Conservation (phyloP, 352 stramenopile genomes). For the Pythium monospermum region DNA sequence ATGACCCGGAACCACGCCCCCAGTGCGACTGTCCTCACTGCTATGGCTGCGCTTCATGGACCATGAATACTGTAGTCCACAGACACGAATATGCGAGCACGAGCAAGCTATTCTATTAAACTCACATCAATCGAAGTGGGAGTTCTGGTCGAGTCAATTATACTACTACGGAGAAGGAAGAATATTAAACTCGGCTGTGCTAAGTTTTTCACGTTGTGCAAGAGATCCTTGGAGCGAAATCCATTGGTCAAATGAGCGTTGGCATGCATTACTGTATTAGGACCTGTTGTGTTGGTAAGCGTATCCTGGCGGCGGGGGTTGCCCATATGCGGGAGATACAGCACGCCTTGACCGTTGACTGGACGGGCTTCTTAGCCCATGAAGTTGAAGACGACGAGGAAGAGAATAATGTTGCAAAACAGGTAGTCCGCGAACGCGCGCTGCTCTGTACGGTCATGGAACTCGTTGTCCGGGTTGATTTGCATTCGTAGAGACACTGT, state of each 20-base stretch:
- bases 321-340: not conserved
- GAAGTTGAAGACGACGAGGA: constrained; percentile 92
- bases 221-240: too few relatives aligned
- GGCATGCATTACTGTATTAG: not conserved
- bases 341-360: too few relatives aligned
- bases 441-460: constrained; percentile 77
- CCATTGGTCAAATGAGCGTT: too few relatives aligned
- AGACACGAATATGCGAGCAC: too few relatives aligned
- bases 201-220: not conserved
- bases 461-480: constrained; percentile 85
- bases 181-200: not conserved
- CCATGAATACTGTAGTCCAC: not conserved
- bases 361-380: too few relatives aligned
- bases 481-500: constrained; percentile 88
- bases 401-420: constrained; percentile 91
- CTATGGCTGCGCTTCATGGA: not conserved
- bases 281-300: too few relatives aligned
- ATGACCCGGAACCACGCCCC: not conserved
- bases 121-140: too few relatives aligned
- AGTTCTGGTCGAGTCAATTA: too few relatives aligned
- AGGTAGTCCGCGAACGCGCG: constrained; percentile 89
- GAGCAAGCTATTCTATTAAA: too few relatives aligned
- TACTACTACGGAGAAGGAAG: too few relatives aligned
- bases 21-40: too few relatives aligned
- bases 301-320: not conserved